Base-by-base conservation (phyloP, 2,329 filamentous ascomycete species). In the Fusarium falciforme region DNA sequence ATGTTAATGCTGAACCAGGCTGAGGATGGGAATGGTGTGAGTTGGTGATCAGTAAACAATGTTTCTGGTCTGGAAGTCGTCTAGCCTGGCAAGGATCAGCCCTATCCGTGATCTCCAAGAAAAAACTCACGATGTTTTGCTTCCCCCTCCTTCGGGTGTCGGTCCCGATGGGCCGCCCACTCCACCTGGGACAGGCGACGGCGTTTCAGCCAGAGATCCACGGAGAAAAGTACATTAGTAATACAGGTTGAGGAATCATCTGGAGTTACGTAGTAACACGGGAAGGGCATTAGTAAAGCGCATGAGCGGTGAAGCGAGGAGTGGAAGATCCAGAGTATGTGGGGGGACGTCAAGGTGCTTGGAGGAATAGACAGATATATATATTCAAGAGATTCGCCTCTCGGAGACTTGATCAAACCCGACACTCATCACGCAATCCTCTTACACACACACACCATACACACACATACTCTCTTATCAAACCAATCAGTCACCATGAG, bases 401-500 rank as follows among this genome's bases (percentile, higher is more conserved):
- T 58, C 40, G 58, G 59, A 27, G 42, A 40, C 16, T 22, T 54
- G 16, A 27, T n/a, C 16, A 14, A 35, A 25, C 47, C 35, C 36
- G 25, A 58, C 63, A 36, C 22, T 54, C 61, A 77, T 73, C 69
- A 76, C 71, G 75, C 66, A 76, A 76, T 72, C 47, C 54, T 55
- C 38, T 57, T 60, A 66, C 42, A 69, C 36, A 66, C 66, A 61
- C 29, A 65, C 68, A 65, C 12, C 54, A 75, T 47, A 52, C 61
- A 47, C 58, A 62, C 29, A 29, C 8, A 42, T 7, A 38, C 38
- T 11, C 11, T 42, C 40, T 44, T 44, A 22, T 33, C 29, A 38
- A 38, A 38, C 6, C 31, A 40, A 60, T 16, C 55, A 47, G 42
- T 33, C 52, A 47, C 16, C 22, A 35, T 83, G 80, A 78, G 80